Evolutionary conservation across 2,329 filamentous ascomycete species (phyloP).

Genomic region (Diaporthe vaccinii): DNA sequence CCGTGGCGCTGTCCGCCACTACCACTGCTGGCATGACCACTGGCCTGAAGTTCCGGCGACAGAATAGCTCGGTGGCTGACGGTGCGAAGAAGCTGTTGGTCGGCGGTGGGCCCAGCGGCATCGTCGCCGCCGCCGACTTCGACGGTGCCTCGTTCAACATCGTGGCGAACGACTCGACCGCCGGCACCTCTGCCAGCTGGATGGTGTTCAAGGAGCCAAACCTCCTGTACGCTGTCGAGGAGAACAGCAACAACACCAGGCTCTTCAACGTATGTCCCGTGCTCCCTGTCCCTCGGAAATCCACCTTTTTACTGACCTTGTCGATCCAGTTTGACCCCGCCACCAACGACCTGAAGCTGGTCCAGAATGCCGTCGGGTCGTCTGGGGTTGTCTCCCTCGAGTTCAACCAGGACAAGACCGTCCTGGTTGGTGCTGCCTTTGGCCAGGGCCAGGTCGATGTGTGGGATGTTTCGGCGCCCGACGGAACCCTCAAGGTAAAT

Average conservation of each 20-base stretch:
- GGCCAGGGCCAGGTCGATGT: conserved; percentile 37
- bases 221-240: conserved; percentile 62
- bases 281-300: background rate
- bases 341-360: conserved; percentile 48
- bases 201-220: conserved; percentile 56
- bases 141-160: conserved; percentile 56
- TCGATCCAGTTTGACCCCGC: conserved; percentile 49
- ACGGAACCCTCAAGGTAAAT: conserved; percentile 33
- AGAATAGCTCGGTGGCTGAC: conserved; percentile 26
- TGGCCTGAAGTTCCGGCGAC: background rate
- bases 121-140: conserved; percentile 58
- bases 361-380: conserved; percentile 52
- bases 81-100: conserved; percentile 54
- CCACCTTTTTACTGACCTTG: background rate
- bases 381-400: conserved; percentile 62
- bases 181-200: conserved; percentile 59
- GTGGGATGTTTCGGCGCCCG: conserved; percentile 35
- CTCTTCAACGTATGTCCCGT: conserved; percentile 50
- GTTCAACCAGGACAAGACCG: conserved; percentile 59
- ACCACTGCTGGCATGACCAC: background rate
- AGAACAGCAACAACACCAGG: conserved; percentile 57
- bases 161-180: conserved; percentile 50
- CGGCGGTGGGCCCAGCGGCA: conserved; percentile 52
- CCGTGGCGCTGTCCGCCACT: conserved; percentile 20
- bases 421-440: conserved; percentile 52